Percentiles rank a stretch among this genome's conserved stretches.
These are phyloP conservation scores for Fusarium chlamydosporum DNA, from an alignment of 2,329 filamentous ascomycete species.

Conservation along the genomic window DNA sequence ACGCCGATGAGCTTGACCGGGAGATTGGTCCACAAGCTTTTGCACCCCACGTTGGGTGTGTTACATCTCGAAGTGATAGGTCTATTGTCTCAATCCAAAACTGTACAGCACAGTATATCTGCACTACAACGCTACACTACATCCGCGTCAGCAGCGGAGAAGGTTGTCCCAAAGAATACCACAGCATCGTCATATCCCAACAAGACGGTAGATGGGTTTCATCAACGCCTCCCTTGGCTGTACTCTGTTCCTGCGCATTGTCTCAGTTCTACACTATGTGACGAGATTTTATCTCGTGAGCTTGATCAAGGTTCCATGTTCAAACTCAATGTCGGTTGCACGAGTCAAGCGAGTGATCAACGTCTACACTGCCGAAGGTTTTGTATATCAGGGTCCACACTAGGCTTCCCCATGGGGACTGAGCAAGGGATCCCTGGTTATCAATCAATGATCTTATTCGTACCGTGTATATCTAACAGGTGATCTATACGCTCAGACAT, in stretches of 20 bases:
- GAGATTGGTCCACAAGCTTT: slow-evolving; percentile 2
- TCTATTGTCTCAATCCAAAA: background rate
- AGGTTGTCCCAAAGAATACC: background rate
- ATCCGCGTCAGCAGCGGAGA: slow-evolving; percentile 32
- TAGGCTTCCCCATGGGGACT: background rate
- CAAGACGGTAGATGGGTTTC: background rate
- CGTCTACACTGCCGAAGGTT: background rate
- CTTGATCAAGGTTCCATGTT: background rate
- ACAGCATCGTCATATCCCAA: background rate
- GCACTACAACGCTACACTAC: slow-evolving; percentile 24
- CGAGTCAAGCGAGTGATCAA: background rate
- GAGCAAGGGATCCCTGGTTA: background rate
- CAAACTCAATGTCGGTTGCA: slow-evolving; percentile 3
- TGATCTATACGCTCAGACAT: background rate
- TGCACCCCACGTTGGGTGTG: slow-evolving; percentile 5
- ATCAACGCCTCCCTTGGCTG: background rate
- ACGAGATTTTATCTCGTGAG: background rate
- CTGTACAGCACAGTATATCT: background rate
- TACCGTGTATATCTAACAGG: background rate
- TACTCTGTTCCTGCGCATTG: slow-evolving; percentile 21
- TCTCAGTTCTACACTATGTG: slow-evolving; percentile 1
- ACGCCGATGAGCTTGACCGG: background rate
- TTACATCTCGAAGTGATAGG: slow-evolving; percentile 19
- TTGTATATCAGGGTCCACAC: background rate
- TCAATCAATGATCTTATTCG: background rate